Conservation (phyloP, 805 yeast genomes). For the Barnettozyma sp. region DNA sequence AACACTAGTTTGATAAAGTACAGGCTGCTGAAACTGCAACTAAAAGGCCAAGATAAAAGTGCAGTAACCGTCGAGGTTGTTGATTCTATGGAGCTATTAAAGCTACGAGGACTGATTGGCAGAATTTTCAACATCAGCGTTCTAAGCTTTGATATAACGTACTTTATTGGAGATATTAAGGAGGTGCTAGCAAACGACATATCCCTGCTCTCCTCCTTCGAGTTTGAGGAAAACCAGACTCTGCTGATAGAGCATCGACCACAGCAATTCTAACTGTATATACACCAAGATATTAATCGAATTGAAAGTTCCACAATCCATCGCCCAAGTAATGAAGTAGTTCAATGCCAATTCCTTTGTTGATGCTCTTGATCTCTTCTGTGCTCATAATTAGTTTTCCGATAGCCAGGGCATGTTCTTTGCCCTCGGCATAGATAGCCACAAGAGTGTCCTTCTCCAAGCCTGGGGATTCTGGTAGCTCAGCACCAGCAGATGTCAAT, state of each 20-base stretch:
- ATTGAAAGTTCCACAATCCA: conserved; percentile 68
- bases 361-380: conserved; percentile 73
- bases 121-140: conserved; percentile 20
- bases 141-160: conserved; percentile 22
- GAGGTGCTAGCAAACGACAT: conserved; percentile 23
- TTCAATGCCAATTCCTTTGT: conserved; percentile 89
- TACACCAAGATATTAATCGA: no score
- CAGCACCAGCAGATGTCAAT: conserved; percentile 78
- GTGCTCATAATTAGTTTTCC: conserved; percentile 87
- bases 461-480: conserved; percentile 65
- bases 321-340: conserved; percentile 81
- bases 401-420: conserved; percentile 82
- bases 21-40: conserved; percentile 3
- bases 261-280: no score
- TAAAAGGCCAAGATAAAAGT: conserved; percentile 4
- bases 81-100: conserved; percentile 28
- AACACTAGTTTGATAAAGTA: conserved; percentile 1
- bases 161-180: conserved; percentile 17
- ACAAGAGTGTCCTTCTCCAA: conserved; percentile 65
- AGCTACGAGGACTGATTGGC: conserved; percentile 30
- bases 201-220: conserved; percentile 20
- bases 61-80: conserved; percentile 17
- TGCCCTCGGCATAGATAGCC: conserved; percentile 85
- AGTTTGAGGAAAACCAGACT: conserved; percentile 16
- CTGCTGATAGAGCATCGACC: conserved; percentile 10